Percentiles rank a stretch among this genome's conserved stretches.
These are phyloP conservation scores for Trametes versicolor DNA, from an alignment of 1,284 basidiomycete genomes.

Conservation along the genomic window DNA sequence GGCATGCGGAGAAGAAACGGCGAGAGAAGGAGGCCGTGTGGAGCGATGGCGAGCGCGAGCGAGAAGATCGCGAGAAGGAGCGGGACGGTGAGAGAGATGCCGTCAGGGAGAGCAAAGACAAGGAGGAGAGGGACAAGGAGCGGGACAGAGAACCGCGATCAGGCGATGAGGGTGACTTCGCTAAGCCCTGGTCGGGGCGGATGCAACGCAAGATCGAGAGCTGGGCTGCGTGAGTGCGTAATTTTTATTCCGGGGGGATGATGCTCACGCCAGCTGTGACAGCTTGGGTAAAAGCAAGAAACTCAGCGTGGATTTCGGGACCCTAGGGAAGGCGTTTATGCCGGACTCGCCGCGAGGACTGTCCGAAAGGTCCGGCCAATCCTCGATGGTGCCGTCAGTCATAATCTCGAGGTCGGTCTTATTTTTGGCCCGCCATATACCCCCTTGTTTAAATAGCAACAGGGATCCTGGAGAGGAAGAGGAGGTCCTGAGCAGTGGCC, in stretches of 20 bases:
- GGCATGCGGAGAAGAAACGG: constrained; percentile 45
- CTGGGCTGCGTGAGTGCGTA: constrained; percentile 68
- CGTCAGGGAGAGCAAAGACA: constrained; percentile 48
- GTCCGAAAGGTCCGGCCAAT: constrained; percentile 34
- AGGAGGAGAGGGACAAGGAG: constrained; percentile 48
- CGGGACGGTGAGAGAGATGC: constrained; percentile 38
- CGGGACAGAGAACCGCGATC: constrained; percentile 45
- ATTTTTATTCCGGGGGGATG: not conserved
- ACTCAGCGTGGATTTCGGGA: constrained; percentile 48
- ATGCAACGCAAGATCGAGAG: constrained; percentile 75
- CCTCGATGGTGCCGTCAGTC: constrained; percentile 45
- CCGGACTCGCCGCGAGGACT: constrained; percentile 38
- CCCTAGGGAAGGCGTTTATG: constrained; percentile 37
- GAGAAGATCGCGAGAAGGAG: constrained; percentile 45
- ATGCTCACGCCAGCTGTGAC: constrained; percentile 19
- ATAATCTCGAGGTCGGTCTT: constrained; percentile 47
- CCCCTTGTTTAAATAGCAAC: constrained; percentile 7
- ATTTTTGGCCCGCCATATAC: constrained; percentile 4
- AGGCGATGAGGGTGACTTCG: constrained; percentile 48
- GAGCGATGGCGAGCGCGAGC: constrained; percentile 48
- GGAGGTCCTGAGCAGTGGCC: constrained; percentile 75
- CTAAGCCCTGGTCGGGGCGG: constrained; percentile 61
- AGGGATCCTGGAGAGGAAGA: constrained; percentile 63
- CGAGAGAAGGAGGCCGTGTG: constrained; percentile 45
- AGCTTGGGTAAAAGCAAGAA: constrained; percentile 50